These are phyloP conservation scores for Plasmodium billcollinsi DNA, from an alignment of 169 alveolate genomes.

Conservation along the genomic window DNA sequence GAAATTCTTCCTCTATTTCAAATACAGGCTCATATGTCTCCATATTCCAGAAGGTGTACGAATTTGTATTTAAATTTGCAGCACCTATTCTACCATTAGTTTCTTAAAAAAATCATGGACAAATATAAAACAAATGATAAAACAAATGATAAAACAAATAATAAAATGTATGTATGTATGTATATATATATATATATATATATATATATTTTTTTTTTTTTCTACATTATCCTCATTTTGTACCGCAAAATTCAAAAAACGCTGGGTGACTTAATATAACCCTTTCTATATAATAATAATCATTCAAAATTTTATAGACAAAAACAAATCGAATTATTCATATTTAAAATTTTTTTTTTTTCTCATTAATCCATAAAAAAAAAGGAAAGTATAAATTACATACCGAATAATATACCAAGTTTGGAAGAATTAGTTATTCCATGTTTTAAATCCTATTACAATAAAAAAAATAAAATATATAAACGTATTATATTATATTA, in stretches of 20 bases:
- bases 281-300: conserved; percentile 77
- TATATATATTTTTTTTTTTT: not conserved
- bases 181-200: not conserved
- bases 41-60: conserved; percentile 84
- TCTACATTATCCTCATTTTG: conserved; percentile 1
- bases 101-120: conserved; percentile 37
- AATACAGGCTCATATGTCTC: conserved; percentile 52
- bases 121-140: not conserved
- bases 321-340: conserved; percentile 7
- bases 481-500: too few relatives aligned
- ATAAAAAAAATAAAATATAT: not conserved
- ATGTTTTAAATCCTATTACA: conserved; percentile 32
- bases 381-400: not conserved
- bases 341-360: conserved; percentile 36
- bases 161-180: not conserved
- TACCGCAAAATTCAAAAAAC: conserved; percentile 86
- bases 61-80: conserved; percentile 81
- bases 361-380: not conserved
- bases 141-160: not conserved
- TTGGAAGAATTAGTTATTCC: conserved; percentile 62
- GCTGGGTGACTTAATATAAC: conserved; percentile 85
- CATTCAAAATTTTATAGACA: conserved; percentile 11
- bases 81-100: conserved; percentile 85
- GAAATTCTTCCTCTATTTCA: conserved; percentile 74
- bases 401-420: conserved; percentile 66